Base-by-base conservation (phyloP, 1,284 basidiomycete genomes). In the Ustilago cynodontis region DNA sequence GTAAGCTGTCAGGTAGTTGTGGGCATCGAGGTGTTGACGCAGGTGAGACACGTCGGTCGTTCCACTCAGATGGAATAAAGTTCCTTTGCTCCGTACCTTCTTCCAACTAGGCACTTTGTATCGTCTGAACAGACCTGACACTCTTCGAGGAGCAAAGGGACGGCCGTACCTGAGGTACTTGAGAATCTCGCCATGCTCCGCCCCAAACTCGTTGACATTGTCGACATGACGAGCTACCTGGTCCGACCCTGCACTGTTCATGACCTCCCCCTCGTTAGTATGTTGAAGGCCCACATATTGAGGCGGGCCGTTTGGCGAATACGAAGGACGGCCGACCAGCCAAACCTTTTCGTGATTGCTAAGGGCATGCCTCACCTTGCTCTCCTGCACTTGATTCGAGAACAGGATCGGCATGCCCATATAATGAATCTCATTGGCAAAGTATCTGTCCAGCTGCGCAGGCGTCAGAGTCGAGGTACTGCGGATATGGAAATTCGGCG, bases 161-260 rank as follows among this genome's bases (percentile, higher is more conserved):
- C 37, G 39, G n/a, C 59, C 59, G 14, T 45, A 54, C 29, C 7
- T 29, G 9, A 60, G 59, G 33, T 51, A 39, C 57, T 39, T 41
- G 3, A 50, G 47, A 6, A 41, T 14, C 35, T 52, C 24, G 26
- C 59, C 59, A 31, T 60, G 20, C 6, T 20, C 7, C 10, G n/a
- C 1, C 41, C 7, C 41, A 14, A 43, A 43, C 0, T 45, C 24
- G 24, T 16, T 28, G 22, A 24, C 22, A 3, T 7, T 0, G 4
- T 16, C 22, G 24, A 49, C 18, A 1, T 43, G 41, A n/a, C 16
- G 41, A 43, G 3, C 5, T 6, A 20, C 41, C 41, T 2, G 2
- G 10, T 43, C 41, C 41, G 18, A 20, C 41, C n/a, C 41, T 20
- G 5, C 18, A n/a, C 41, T 20, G 41, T 43, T 43, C 41, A n/a